These are phyloP conservation scores for Petunia axillaris DNA, from an alignment of 257 asterid genomes.

Conservation along the genomic window DNA sequence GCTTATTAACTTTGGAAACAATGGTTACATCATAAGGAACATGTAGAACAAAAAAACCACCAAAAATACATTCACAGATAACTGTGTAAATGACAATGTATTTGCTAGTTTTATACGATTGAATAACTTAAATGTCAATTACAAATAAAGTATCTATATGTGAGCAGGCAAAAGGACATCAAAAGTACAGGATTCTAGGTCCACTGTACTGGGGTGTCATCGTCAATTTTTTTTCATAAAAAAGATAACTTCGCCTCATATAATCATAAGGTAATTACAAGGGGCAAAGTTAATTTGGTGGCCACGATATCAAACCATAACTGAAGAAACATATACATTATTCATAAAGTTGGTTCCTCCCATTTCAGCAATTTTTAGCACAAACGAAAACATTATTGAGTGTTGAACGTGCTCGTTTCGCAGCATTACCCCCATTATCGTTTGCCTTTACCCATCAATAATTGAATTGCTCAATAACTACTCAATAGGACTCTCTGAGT, in stretches of 20 bases:
- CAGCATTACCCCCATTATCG: not conserved
- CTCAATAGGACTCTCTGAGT: too few relatives aligned
- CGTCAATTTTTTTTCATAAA: not conserved
- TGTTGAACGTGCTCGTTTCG: not conserved
- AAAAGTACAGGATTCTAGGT: constrained; percentile 18
- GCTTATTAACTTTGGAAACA: too few relatives aligned
- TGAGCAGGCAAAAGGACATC: constrained; percentile 20
- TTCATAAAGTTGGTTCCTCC: constrained; percentile 20
- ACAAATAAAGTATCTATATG: not conserved
- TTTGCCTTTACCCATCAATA: not conserved
- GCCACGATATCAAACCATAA: constrained; percentile 15
- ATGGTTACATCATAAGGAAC: too few relatives aligned
- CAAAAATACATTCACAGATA: too few relatives aligned
- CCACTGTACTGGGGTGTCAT: constrained; percentile 24
- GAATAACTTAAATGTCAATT: not conserved
- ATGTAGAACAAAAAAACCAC: too few relatives aligned
- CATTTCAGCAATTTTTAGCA: not conserved
- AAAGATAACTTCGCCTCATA: not conserved
- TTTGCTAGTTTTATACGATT: not conserved
- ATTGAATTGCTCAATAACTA: not conserved
- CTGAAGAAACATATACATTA: constrained; percentile 24
- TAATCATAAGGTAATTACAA: constrained; percentile 20
- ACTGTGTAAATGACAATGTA: too few relatives aligned
- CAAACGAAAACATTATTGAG: not conserved
- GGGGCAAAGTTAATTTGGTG: not conserved